A percentile compares a stretch with the other conserved stretches of the same genome.
These are phyloP conservation scores for Dendrobium huoshanense DNA, from an alignment of 106 monocot genomes.

Conservation along the genomic window DNA sequence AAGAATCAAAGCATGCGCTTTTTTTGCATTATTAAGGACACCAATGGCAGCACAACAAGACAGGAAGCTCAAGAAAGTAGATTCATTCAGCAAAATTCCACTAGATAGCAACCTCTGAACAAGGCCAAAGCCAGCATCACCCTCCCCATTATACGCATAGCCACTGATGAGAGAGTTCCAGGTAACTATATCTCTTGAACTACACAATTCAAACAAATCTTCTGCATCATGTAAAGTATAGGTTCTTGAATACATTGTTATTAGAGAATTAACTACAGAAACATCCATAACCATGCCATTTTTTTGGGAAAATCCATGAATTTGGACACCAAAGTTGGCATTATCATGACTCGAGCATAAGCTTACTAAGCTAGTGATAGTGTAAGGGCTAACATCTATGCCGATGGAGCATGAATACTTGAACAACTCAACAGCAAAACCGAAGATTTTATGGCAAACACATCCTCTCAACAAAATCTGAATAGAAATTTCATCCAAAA, in stretches of 20 bases:
- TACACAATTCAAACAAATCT: conserved; percentile 21
- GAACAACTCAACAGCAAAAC: conserved; percentile 21
- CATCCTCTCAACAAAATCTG: conserved; percentile 32
- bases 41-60: conserved; percentile 32
- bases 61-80: conserved; percentile 28
- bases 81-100: conserved; percentile 25
- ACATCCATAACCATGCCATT: conserved; percentile 20
- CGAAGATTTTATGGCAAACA: conserved; percentile 11
- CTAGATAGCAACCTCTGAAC: conserved; percentile 24
- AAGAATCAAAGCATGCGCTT: conserved; percentile 27
- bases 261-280: conserved; percentile 35
- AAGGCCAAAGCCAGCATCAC: conserved; percentile 23
- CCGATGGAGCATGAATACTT: conserved; percentile 5
- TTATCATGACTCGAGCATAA: conserved; percentile 13
- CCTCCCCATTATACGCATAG: conserved; percentile 29
- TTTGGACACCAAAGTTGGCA: conserved; percentile 15
- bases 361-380: conserved; percentile 22
- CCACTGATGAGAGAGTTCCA: conserved; percentile 42
- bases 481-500: conserved; percentile 23
- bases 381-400: conserved; percentile 9
- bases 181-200: conserved; percentile 24
- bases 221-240: conserved; percentile 20
- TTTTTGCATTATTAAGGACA: conserved; percentile 23
- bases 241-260: conserved; percentile 24
- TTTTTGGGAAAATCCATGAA: conserved; percentile 29